Base-by-base conservation (phyloP, 106 monocot genomes). In the Cymbidium sinense region DNA sequence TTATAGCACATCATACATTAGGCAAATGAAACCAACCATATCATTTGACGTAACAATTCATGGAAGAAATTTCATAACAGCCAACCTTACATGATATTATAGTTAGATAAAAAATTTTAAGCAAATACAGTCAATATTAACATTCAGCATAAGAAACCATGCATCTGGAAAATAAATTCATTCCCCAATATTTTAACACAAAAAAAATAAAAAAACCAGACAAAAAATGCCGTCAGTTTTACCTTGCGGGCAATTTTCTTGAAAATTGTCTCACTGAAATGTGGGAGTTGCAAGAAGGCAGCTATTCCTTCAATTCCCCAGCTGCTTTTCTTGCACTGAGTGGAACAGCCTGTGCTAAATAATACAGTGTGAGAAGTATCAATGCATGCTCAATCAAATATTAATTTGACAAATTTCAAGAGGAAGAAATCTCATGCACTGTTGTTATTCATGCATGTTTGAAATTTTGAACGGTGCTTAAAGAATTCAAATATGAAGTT, bases 271-370 rank as follows among this genome's bases (percentile, higher is more conserved):
- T 99, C 94, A n/a, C 55, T 90, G 72, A 99, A 89, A 81, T 94
- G 98, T 54, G 98, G 98, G 77, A 99, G 92, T 81, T 94, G 98
- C 78, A 99, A 81, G 77, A 99, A 90, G 8, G 98, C 85, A 69
- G 94, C 94, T 70, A 83, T 92, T 50, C 98, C 98, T 82, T 94
- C 87, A 73, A 54, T 87, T 92, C 92, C 70, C 88, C 92, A 76
- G 78, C 70, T 71, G 90, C 82, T 85, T 99, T 99, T 78, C 92
- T 88, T 19, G 94, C 88, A 81, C 94, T 94, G 12, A 99, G 78
- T 65, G 98, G 94, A 64, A 99, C 90, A 74, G 94, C 98, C 98
- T 99, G 82, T 77, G 84, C 8, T 70, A 7, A 43, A 58, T 21
- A 43, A 52, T 36, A 71, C 71, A 67, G 12, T n/a, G 71, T 36